A percentile compares a stretch with the other conserved stretches of the same genome.
These are phyloP conservation scores for Yamadazyma paraphyllophila DNA, from an alignment of 805 yeast species.

Conservation along the genomic window DNA sequence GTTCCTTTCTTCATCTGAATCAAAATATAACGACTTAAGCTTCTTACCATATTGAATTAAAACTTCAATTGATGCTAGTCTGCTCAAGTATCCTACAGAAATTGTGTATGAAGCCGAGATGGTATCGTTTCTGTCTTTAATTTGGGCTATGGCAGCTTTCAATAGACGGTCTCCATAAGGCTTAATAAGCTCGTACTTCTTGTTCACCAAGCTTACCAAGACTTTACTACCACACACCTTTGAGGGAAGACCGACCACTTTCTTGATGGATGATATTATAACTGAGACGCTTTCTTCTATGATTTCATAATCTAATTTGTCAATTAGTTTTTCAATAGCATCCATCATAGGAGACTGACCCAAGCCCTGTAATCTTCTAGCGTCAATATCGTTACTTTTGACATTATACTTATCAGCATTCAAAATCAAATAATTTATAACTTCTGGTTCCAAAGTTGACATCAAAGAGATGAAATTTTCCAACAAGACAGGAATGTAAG, in stretches of 20 bases:
- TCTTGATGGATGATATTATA: constrained; percentile 56
- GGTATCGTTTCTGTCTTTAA: constrained; percentile 69
- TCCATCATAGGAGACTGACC: constrained; percentile 88
- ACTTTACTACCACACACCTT: constrained; percentile 82
- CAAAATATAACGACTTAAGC: constrained; percentile 59
- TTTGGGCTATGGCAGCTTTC: constrained; percentile 53
- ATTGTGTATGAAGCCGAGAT: constrained; percentile 74
- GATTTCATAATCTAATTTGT: constrained; percentile 48
- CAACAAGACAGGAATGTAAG: constrained; percentile 66
- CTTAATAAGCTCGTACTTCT: constrained; percentile 45
- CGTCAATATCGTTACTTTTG: constrained; percentile 69
- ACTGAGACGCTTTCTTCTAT: constrained; percentile 49
- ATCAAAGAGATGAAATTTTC: constrained; percentile 68
- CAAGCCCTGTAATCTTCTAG: constrained; percentile 68
- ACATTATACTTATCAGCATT: constrained; percentile 88
- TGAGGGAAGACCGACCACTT: constrained; percentile 85
- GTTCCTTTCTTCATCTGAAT: constrained; percentile 44
- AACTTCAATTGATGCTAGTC: constrained; percentile 53
- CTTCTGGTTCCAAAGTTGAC: constrained; percentile 90
- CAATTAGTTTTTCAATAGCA: constrained; percentile 70
- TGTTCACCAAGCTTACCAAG: constrained; percentile 59
- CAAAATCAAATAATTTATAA: constrained; percentile 76
- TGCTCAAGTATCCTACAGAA: constrained; percentile 75
- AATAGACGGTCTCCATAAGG: constrained; percentile 64
- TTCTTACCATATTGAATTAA: constrained; percentile 53